Conservation (phyloP, 768 basidiomycete species). For the Suillus paluster region DNA sequence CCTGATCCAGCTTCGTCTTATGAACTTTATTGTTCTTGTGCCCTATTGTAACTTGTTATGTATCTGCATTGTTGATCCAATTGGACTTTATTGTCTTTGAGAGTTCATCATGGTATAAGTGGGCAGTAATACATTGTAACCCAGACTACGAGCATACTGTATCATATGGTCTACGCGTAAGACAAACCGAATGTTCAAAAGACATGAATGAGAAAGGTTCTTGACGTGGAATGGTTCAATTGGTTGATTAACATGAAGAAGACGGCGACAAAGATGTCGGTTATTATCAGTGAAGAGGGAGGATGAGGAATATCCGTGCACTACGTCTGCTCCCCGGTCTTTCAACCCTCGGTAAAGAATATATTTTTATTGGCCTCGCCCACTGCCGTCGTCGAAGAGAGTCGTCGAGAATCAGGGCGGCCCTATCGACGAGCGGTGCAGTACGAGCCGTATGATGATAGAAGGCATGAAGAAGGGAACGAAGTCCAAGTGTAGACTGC, state of each 20-base stretch:
- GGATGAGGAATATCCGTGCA: conserved; percentile 40
- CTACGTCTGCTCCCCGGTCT: conserved; percentile 40
- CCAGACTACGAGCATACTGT: background rate
- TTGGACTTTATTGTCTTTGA: background rate
- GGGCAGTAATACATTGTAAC: conserved; percentile 2
- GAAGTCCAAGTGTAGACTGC: background rate
- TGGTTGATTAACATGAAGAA: background rate
- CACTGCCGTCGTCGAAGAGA: conserved; percentile 8
- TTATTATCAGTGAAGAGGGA: conserved; percentile 32
- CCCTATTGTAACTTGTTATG: background rate
- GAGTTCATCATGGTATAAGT: background rate
- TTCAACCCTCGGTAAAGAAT: conserved; percentile 30
- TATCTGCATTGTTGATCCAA: background rate
- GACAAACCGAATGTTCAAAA: background rate
- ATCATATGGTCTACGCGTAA: conserved; percentile 2
- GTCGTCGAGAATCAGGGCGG: conserved; percentile 6
- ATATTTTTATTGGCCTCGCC: conserved; percentile 24
- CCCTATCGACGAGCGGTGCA: conserved; percentile 8
- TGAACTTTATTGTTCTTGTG: background rate
- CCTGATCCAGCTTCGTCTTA: background rate
- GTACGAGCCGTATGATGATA: background rate
- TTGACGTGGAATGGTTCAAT: background rate
- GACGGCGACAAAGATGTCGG: background rate
- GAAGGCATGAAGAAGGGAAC: conserved; percentile 7
- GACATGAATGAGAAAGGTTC: too few species aligned